phyloP scores from a whole-genome alignment of 2,329 filamentous ascomycete genomes.

The Corynespora cassiicola region DNA sequence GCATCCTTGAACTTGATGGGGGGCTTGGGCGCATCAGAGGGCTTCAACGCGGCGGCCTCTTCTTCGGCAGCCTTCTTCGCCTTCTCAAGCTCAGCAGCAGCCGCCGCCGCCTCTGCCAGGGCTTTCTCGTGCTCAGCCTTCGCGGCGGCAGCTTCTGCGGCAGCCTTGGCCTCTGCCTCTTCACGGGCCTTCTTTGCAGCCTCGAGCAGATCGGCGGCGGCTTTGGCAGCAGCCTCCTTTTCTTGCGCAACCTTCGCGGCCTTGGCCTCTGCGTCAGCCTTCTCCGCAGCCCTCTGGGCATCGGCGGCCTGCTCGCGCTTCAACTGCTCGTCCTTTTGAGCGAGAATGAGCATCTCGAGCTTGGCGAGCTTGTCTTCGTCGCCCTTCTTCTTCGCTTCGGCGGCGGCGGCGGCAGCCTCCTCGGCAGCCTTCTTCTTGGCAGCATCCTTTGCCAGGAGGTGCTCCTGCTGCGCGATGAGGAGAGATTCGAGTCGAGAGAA shows the following conservation, averaged over 20 bases:
- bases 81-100: conserved; percentile 53
- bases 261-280: conserved; percentile 56
- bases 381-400: conserved; percentile 41
- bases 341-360: conserved; percentile 45
- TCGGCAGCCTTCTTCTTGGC: conserved; percentile 40
- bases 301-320: conserved; percentile 34
- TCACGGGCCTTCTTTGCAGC: conserved; percentile 34
- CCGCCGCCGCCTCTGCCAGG: conserved; percentile 53
- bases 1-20: conserved; percentile 41
- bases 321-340: conserved; percentile 35
- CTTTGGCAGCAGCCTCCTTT: conserved; percentile 46
- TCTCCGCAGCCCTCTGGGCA: conserved; percentile 44
- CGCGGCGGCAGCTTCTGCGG: conserved; percentile 36
- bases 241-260: conserved; percentile 60
- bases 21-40: conserved; percentile 56
- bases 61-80: conserved; percentile 56
- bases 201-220: conserved; percentile 26
- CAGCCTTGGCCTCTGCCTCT: conserved; percentile 32
- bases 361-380: conserved; percentile 34
- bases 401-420: conserved; percentile 33
- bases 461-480: conserved; percentile 43
- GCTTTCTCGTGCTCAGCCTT: conserved; percentile 59
- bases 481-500: conserved; percentile 45
- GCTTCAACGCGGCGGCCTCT: conserved; percentile 49
- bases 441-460: conserved; percentile 43